Evolutionary conservation across 1,284 basidiomycete species (phyloP), one percentile per base, ranked within the genome.

Genomic region (Limonomyces culmigenus): DNA sequence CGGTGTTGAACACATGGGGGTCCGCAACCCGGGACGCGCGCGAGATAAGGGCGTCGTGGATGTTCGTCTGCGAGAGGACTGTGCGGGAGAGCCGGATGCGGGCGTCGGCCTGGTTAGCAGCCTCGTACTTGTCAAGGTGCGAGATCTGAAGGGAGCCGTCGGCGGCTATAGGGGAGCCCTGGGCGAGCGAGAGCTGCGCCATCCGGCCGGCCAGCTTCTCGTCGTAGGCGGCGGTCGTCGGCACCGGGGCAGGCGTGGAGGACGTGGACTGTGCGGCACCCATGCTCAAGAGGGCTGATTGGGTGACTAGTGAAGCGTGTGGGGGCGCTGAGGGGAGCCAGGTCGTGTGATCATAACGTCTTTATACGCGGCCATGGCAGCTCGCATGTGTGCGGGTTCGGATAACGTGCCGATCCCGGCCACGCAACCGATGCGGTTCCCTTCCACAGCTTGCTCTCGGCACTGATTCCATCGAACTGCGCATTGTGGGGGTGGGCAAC

Each of bases 1-100:
- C 64, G 45, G 75, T 64, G 54, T 88, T 92, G 68, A 92, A 95
- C 43, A 93, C 65, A 53, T 92, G 85, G 31, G 65, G 58, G 49
- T 87, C 80, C 8, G 67, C 60, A 37, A 87, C 65, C 36, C 58
- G 47, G 1, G 83, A 71, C 8, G 65, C 47, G 36, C 87, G 78
- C 25, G 69, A 70, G 32, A 67, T 63, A 34, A 96, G 66, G 2
- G 77, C 65, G 13, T 64, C 53, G 38, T 66, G 62, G 40, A 91
- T 73, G 55, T 87, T 66, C 30, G 67, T 62, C 49, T 92, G 83
- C 44, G 72, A 62, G 19, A 96, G 65, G 42, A 93, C 70, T 13
- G 85, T 80, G 41, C 85, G 75, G 5, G 87, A 79, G 23, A 95
- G 70, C 46, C 70, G 64, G 8, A 75, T 62, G 52, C 81, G 81